These are phyloP conservation scores for Byssochlamys sp. DNA, from an alignment of 2,329 filamentous ascomycete genomes.

Conservation along the genomic window DNA sequence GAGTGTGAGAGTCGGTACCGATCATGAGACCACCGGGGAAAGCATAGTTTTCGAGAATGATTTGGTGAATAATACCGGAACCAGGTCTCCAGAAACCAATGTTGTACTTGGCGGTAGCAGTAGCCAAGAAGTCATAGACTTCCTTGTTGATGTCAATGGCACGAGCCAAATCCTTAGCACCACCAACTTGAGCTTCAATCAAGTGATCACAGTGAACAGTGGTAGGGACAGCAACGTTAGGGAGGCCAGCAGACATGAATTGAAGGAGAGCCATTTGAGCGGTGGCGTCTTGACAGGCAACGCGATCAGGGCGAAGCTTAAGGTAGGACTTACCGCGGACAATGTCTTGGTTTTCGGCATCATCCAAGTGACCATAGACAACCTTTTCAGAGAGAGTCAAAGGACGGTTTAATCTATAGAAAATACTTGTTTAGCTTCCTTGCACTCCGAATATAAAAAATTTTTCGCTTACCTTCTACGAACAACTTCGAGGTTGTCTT, in stretches of 20 bases:
- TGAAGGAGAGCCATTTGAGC: conserved; percentile 99
- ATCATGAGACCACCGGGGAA: conserved; percentile 98
- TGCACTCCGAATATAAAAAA: too few relatives aligned
- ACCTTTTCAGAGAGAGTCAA: conserved; percentile 97
- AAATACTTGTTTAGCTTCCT: too few relatives aligned
- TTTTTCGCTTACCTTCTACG: too few relatives aligned
- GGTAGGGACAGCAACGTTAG: conserved; percentile 81
- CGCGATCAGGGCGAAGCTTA: conserved; percentile 90
- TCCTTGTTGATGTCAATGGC: conserved; percentile 95
- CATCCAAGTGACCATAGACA: conserved; percentile 94
- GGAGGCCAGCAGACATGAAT: conserved; percentile 99
- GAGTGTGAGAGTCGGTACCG: conserved; percentile 95
- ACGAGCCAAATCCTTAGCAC: conserved; percentile 82
- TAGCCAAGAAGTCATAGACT: conserved; percentile 93
- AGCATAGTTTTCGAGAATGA: conserved; percentile 95
- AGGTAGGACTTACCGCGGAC: conserved; percentile 92
- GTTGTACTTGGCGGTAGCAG: conserved; percentile 96
- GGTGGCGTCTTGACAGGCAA: conserved; percentile 98
- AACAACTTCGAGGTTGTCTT: too few relatives aligned
- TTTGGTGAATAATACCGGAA: conserved; percentile 99
- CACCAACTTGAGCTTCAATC: conserved; percentile 93
- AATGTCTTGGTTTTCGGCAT: conserved; percentile 91
- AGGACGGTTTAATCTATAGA: too few relatives aligned
- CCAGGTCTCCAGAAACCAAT: conserved; percentile 99
- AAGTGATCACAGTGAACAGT: conserved; percentile 99